Percentiles rank a stretch among this genome's conserved stretches.
phyloP scores from a whole-genome alignment of 2,329 filamentous ascomycete species.

The Sporothrix variecibatus region DNA sequence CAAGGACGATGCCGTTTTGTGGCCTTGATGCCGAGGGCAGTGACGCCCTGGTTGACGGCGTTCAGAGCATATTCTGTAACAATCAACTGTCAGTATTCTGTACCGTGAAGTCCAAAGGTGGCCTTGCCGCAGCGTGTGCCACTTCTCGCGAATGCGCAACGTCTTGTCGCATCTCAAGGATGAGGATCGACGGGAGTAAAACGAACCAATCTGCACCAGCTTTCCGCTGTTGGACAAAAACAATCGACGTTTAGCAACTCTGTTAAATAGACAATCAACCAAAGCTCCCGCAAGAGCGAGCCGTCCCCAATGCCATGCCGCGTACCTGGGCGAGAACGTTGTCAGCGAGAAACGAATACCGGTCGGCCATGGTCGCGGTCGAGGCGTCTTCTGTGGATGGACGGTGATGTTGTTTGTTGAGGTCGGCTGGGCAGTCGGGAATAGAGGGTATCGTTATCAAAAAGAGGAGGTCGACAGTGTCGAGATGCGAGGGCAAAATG shows the following conservation, averaged over 20 bases:
- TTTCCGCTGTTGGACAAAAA: constrained; percentile 74
- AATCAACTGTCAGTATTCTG: constrained; percentile 6
- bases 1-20: constrained; percentile 99
- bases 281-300: constrained; percentile 9
- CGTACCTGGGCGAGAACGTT: constrained; percentile 98
- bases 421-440: background rate
- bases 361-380: constrained; percentile 76
- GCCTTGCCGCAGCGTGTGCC: background rate
- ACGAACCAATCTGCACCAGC: constrained; percentile 89
- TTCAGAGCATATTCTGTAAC: constrained; percentile 97
- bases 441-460: background rate
- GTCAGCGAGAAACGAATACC: constrained; percentile 99
- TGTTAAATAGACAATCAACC: background rate
- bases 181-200: background rate
- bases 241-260: constrained; percentile 22
- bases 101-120: background rate
- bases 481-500: background rate
- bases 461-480: background rate
- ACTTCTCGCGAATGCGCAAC: background rate
- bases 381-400: background rate
- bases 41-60: constrained; percentile 98
- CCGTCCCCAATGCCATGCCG: background rate
- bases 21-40: constrained; percentile 97
- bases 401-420: background rate
- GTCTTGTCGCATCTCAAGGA: background rate